Evolutionary conservation across 1,139 yeast species (phyloP).

Genomic region (Nematodospora anomalae): DNA sequence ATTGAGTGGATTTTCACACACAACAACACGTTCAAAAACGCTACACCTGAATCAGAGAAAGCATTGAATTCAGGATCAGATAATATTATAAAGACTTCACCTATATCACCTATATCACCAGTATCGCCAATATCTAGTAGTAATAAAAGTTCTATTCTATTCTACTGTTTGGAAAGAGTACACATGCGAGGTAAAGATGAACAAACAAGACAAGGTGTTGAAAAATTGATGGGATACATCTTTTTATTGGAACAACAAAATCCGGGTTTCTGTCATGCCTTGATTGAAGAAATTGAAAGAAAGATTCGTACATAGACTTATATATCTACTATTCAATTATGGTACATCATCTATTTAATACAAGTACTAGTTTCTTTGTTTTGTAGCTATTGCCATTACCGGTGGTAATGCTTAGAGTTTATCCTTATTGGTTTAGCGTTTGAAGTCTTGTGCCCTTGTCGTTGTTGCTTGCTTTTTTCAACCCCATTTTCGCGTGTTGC

Average conservation of each 20-base stretch:
- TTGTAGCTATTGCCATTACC: too few species aligned
- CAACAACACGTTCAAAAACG: conserved; percentile 7
- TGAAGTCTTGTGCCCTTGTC: too few species aligned
- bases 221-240: conserved; percentile 37
- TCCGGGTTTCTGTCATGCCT: conserved; percentile 64
- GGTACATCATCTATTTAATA: too few species aligned
- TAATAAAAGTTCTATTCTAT: conserved; percentile 13
- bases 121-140: not conserved
- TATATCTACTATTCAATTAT: too few species aligned
- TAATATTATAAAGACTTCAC: not conserved
- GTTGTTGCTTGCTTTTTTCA: too few species aligned
- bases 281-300: conserved; percentile 52
- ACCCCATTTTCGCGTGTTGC: too few species aligned
- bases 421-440: too few species aligned
- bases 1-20: conserved; percentile 13
- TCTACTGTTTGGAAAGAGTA: conserved; percentile 36
- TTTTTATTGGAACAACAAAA: conserved; percentile 48
- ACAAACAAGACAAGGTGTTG: conserved; percentile 47
- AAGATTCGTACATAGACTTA: not conserved
- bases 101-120: not conserved
- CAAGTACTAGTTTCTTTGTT: too few species aligned
- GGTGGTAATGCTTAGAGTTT: too few species aligned
- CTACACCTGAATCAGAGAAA: not conserved
- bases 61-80: not conserved
- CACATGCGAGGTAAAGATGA: conserved; percentile 48